These are phyloP conservation scores for Pelargonium myrrhifolium DNA, from an alignment of 441 rosid species.

Conservation along the genomic window DNA sequence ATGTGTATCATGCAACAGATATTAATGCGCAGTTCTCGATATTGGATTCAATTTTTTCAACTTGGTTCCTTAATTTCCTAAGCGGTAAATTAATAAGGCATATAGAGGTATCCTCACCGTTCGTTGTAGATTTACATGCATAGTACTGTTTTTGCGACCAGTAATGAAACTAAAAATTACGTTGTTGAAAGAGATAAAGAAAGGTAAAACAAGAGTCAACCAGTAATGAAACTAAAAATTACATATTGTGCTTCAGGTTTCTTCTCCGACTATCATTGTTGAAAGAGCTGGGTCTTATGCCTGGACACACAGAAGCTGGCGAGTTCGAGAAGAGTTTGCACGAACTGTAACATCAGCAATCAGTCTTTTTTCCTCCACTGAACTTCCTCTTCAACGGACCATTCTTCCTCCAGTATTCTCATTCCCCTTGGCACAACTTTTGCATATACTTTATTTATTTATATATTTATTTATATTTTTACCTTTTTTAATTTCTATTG, in stretches of 20 bases:
- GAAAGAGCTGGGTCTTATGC: constrained; percentile 98
- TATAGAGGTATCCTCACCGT: not conserved
- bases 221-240: not conserved
- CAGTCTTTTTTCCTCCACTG: constrained; percentile 91
- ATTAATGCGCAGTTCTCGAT: not conserved
- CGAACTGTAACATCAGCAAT: constrained; percentile 94
- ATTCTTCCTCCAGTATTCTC: constrained; percentile 82
- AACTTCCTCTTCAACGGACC: constrained; percentile 93
- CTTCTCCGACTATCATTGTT: constrained; percentile 92
- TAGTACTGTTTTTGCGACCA: too few species aligned
- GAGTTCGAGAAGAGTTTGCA: constrained; percentile 93
- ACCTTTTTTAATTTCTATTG: constrained; percentile 10
- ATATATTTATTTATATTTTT: not conserved
- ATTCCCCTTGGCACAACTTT: constrained; percentile 2
- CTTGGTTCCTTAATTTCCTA: too few species aligned
- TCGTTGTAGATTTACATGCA: not conserved
- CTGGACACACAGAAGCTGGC: constrained; percentile 92
- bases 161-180: too few species aligned
- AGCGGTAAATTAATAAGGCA: too few species aligned
- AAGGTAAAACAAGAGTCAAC: not conserved
- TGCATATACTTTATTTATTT: not conserved
- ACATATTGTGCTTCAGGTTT: constrained; percentile 46
- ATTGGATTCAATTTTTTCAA: not conserved
- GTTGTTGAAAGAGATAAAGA: not conserved
- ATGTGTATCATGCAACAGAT: not conserved